Base-by-base conservation (phyloP, 2,329 filamentous ascomycete genomes). In the Orbilia quercus region DNA sequence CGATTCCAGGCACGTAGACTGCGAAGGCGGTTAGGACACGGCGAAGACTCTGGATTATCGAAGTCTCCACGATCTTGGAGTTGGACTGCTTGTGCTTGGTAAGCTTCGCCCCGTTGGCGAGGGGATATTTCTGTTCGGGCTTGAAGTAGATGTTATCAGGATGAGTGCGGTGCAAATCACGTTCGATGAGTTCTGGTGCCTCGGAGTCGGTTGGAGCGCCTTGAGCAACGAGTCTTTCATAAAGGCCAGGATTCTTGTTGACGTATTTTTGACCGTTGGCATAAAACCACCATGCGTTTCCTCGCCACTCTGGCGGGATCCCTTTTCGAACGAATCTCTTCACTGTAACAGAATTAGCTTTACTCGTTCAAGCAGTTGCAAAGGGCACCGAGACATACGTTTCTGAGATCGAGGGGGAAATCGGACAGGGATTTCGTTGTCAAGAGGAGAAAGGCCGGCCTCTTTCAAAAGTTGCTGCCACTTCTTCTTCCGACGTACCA, bases 261-360 rank as follows among this genome's bases (percentile, higher is more conserved):
- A 96, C 80, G 76, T 92, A 90, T 48, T 89, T 88, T 22, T 92
- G 92, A 0, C 94, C 94, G 18, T 92, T 92, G 9, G 92, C 92
- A 79, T 97, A 98, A 82, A 91, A 97, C 80, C 96, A 98, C 94
- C 94, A 98, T 48, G 94, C 94, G 4, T 91, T 90, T n/a, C 94
- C 94, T 78, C 94, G 88, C 88, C 92, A 96, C 76, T 96, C 92
- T 0, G 93, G 91, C 1, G 94, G 94, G 54, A 97, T 94, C 14
- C 94, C 94, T 81, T 97, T 98, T 57, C 93, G 88, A 53, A 96
- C 87, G 79, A 95, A 97, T 16, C 92, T 87, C 81, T 96, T 96
- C 45, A 95, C 75, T 74, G n/a, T 48, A n/a, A 28, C 12, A 47
- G 44, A 25, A 42, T 66, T 60, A 53, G 22, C 31, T 23, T 16